These are phyloP conservation scores for Batrachochytrium dendrobatidis DNA, from an alignment of 371 early-diverging fungal genomes.

Conservation along the genomic window DNA sequence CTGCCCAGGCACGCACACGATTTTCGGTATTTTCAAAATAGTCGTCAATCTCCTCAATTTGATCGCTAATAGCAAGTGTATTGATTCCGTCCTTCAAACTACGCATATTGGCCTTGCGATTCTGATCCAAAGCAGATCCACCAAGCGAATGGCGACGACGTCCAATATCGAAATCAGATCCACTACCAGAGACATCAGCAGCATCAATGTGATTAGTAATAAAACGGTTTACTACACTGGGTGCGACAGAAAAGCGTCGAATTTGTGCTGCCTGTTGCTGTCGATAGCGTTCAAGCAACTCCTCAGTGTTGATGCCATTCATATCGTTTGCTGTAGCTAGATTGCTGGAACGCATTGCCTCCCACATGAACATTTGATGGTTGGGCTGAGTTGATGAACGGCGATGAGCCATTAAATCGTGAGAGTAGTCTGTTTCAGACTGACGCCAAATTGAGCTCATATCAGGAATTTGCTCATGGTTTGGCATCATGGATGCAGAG, in stretches of 20 bases:
- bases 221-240: conserved; percentile 7
- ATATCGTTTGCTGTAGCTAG: conserved; percentile 5
- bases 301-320: conserved; percentile 13
- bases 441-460: conserved; percentile 33
- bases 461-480: conserved; percentile 9
- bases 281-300: conserved; percentile 8
- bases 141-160: conserved; percentile 46
- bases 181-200: background rate
- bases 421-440: conserved; percentile 13
- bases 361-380: conserved; percentile 15
- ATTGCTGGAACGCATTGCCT: conserved; percentile 6
- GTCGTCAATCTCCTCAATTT: conserved; percentile 38
- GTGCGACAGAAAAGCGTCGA: conserved; percentile 11
- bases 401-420: too few species aligned
- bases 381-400: conserved; percentile 36
- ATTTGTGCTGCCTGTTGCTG: conserved; percentile 9
- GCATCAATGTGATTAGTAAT: conserved; percentile 6
- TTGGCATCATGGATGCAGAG: background rate
- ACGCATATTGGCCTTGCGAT: conserved; percentile 13
- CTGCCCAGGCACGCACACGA: conserved; percentile 45
- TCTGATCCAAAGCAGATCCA: conserved; percentile 31
- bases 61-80: conserved; percentile 17
- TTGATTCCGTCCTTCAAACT: conserved; percentile 27
- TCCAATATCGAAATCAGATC: conserved; percentile 9
- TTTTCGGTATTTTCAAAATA: conserved; percentile 51